Evolutionary conservation across 2,329 filamentous ascomycete species (phyloP), one percentile per base, ranked within the genome.

Genomic region (Didymella exigua): DNA sequence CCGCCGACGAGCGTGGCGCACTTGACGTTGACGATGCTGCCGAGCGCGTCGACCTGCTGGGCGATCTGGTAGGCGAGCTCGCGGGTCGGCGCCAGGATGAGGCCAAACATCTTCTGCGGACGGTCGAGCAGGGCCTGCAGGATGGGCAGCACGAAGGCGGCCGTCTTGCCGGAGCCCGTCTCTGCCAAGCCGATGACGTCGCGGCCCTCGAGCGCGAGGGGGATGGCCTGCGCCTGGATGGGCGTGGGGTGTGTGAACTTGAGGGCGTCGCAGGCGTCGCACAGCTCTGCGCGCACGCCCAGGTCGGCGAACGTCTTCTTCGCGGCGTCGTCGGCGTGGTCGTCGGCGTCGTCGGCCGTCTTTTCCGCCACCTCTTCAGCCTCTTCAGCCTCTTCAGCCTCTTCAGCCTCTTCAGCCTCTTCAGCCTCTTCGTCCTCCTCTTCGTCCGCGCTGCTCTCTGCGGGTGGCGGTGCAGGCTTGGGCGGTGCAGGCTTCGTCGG

Each of bases 121-220:
- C 92, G 91, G 51, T 95, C 89, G 77, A 98, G 89, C 1, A 99
- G 84, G 2, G 89, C 74, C 76, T 97, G 93, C 2, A 99, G 83
- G 33, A 99, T 96, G 0, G 95, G 95, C 2, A 99, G 81, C 0
- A 91, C 92, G 73, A 98, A 99, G 0, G 95, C 93, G 6, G 92
- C 93, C 0, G 95, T 98, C 80, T 98, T 99, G 77, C 95, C 95
- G 70, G 88, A 92, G 65, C 95, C 95, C 0, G 95, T 99, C 77
- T 99, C 93, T 27, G 95, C 95, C 46, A 98, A 82, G 36, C 93
- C 95, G 65, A 99, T 96, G 0, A 98, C 81, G 75, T 98, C 95
- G 68, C 91, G 86, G 47, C 89, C 87, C 68, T 89, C 77, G 4
- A 97, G 82, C 30, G 93, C 93, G 4, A 86, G 71, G 4, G 93